Evolutionary conservation across 352 stramenopile genomes (phyloP).

Genomic region (Pythium coloratum): DNA sequence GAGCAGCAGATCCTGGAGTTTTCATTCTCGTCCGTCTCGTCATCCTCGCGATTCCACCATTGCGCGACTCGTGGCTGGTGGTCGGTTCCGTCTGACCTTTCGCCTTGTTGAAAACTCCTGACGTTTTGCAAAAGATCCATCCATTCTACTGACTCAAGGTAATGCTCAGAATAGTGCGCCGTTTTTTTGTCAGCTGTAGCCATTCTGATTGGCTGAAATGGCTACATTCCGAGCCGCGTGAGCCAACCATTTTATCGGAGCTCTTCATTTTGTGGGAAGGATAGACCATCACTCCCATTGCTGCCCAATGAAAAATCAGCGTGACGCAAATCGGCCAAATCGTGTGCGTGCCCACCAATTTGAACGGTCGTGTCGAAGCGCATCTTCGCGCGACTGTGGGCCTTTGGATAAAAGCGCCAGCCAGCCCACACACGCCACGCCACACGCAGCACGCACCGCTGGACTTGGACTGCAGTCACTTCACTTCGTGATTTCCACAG

Average conservation of each 20-base stretch:
- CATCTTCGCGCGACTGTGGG: neutral
- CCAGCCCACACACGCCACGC: neutral
- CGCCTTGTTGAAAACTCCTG: neutral
- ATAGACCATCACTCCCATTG: slow-evolving; percentile 18
- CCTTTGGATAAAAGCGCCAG: too few relatives aligned
- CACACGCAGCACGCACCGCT: too few relatives aligned
- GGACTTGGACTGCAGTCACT: slow-evolving; percentile 15
- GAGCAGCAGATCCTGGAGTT: neutral
- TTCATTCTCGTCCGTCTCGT: slow-evolving; percentile 3
- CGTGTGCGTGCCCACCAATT: neutral
- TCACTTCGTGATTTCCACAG: slow-evolving; percentile 11
- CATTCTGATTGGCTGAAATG: slow-evolving; percentile 26
- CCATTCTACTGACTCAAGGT: neutral
- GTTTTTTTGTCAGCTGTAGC: slow-evolving; percentile 9
- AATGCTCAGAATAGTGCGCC: neutral
- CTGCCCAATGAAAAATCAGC: neutral
- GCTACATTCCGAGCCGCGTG: neutral
- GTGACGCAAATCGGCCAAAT: slow-evolving; percentile 18
- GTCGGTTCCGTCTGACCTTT: neutral
- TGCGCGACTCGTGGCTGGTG: neutral
- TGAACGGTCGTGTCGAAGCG: slow-evolving; percentile 19
- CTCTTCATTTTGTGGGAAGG: neutral
- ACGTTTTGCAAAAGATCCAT: neutral
- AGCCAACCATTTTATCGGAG: slow-evolving; percentile 18
- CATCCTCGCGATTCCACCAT: neutral